Evolutionary conservation across 768 basidiomycete genomes (phyloP).

Genomic region (Austroboletus eburneus): DNA sequence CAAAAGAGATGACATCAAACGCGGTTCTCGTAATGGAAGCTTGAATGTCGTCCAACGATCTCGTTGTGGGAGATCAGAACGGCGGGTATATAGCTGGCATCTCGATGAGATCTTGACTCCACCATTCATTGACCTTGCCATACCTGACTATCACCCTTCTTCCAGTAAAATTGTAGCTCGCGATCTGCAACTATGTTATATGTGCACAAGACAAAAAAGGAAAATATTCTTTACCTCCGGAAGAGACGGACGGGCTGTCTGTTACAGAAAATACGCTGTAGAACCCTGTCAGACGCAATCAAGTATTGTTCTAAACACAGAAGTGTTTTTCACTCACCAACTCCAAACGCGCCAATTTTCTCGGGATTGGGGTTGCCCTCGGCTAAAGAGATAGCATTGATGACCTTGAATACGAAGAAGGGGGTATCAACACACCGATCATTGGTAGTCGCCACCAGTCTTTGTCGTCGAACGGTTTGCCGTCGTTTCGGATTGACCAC

Average conservation of each 20-base stretch:
- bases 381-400: conserved; percentile 40
- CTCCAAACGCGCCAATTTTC: conserved; percentile 94
- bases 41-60: conserved; percentile 79
- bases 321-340: conserved; percentile 39
- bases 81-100: neutral
- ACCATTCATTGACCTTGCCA: neutral
- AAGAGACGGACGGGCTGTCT: conserved; percentile 73
- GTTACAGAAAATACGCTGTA: conserved; percentile 81
- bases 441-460: conserved; percentile 90
- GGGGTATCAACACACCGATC: conserved; percentile 51
- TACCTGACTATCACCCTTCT: neutral
- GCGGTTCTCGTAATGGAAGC: conserved; percentile 75
- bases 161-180: neutral
- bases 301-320: neutral
- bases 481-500: conserved; percentile 88
- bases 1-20: conserved; percentile 69
- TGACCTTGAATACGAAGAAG: neutral
- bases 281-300: conserved; percentile 40
- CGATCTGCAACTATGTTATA: neutral
- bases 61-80: neutral
- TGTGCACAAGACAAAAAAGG: neutral
- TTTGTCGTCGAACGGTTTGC: conserved; percentile 67
- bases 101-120: neutral
- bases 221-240: conserved; percentile 46
- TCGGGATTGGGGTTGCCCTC: conserved; percentile 93